A percentile compares a stretch with the other conserved stretches of the same genome.
phyloP scores from a whole-genome alignment of 2,329 filamentous ascomycete species.

The Cytospora leucostoma region DNA sequence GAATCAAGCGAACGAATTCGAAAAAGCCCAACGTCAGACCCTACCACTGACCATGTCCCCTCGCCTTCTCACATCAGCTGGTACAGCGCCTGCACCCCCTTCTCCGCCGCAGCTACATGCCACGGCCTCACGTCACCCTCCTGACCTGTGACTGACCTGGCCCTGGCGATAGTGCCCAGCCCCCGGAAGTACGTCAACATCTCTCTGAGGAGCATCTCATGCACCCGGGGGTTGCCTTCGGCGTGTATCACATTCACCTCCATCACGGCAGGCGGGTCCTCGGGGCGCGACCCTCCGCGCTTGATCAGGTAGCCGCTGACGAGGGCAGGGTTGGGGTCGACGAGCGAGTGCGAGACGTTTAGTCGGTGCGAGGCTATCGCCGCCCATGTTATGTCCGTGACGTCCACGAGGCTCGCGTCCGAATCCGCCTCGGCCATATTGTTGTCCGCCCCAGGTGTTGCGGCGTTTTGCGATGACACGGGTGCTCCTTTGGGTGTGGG shows the following conservation, averaged over 20 bases:
- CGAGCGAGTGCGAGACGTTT: slow-evolving; percentile 58
- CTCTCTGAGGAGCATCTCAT: slow-evolving; percentile 69
- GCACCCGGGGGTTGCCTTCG: slow-evolving; percentile 53
- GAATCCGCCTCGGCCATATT: slow-evolving; percentile 48
- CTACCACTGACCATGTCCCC: not conserved
- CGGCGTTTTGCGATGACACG: slow-evolving; percentile 40
- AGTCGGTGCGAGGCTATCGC: slow-evolving; percentile 68
- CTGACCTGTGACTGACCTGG: slow-evolving; percentile 62
- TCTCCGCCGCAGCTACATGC: slow-evolving; percentile 74
- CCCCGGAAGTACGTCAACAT: slow-evolving; percentile 69
- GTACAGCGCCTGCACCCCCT: slow-evolving; percentile 66
- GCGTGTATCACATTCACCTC: slow-evolving; percentile 65
- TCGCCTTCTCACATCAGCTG: slow-evolving; percentile 56
- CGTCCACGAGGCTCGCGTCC: slow-evolving; percentile 71
- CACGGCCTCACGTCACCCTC: slow-evolving; percentile 69
- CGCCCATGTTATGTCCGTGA: slow-evolving; percentile 75
- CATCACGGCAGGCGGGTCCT: slow-evolving; percentile 62
- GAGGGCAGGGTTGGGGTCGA: slow-evolving; percentile 58
- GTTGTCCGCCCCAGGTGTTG: slow-evolving; percentile 48
- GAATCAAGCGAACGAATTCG: not conserved
- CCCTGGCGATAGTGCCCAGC: slow-evolving; percentile 67
- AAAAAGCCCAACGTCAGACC: not conserved
- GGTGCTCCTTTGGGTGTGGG: slow-evolving; percentile 48
- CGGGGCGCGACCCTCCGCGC: slow-evolving; percentile 54
- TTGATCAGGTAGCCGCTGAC: slow-evolving; percentile 69